phyloP scores from a whole-genome alignment of 257 asterid genomes.

The Knoxia roxburghii region DNA sequence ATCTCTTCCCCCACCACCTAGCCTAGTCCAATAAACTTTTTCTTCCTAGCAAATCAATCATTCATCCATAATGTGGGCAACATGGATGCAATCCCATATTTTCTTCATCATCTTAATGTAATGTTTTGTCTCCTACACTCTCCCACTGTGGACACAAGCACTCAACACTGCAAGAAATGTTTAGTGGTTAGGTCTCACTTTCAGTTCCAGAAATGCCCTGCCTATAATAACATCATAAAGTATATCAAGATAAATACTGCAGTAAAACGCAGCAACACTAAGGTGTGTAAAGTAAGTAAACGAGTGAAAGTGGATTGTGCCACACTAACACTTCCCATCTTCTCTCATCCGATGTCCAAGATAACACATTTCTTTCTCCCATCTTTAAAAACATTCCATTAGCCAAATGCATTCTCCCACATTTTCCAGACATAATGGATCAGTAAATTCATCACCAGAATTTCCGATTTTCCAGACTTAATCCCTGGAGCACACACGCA shows the following conservation, averaged over 20 bases:
- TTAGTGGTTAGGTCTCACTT: constrained; percentile 62
- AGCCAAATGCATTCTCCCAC: constrained; percentile 87
- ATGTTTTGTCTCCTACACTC: constrained; percentile 60
- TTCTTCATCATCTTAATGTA: constrained; percentile 60
- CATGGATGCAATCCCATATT: constrained; percentile 46
- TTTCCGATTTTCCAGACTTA: constrained; percentile 34
- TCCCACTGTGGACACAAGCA: constrained; percentile 91
- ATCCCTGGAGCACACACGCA: constrained; percentile 70
- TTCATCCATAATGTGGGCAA: constrained; percentile 84
- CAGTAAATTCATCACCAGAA: constrained; percentile 71
- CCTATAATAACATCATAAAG: no score
- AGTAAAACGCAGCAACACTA: no score
- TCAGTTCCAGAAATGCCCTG: no score
- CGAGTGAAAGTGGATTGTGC: no score
- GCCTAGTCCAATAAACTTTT: constrained; percentile 76
- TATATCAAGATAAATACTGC: no score
- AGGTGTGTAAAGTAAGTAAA: no score
- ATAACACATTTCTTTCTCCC: constrained; percentile 69
- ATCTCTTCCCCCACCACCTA: constrained; percentile 52
- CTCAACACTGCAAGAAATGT: constrained; percentile 77
- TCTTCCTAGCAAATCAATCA: constrained; percentile 83
- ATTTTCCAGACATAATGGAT: constrained; percentile 83
- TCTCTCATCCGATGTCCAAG: constrained; percentile 92
- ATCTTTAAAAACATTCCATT: constrained; percentile 45
- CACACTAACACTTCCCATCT: no score